Evolutionary conservation across 2,329 filamentous ascomycete species (phyloP), one percentile per base, ranked within the genome.

Genomic region (Rachicladosporium sp.): DNA sequence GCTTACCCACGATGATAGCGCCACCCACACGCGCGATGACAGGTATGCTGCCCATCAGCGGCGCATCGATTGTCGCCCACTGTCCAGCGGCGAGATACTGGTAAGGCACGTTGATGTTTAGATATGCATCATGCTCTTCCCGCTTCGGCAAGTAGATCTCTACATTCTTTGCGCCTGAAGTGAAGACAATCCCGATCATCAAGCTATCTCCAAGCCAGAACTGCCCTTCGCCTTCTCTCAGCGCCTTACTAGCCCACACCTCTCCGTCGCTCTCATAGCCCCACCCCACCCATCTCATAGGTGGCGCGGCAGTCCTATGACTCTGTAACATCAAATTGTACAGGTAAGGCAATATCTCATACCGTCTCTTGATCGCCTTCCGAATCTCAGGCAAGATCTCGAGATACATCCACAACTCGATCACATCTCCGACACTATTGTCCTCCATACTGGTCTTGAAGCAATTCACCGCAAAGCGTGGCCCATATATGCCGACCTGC

Each of bases 401-500:
- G 0, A 78, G 76, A 51, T 84, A 81, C 78, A 84, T 83, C 78
- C 79, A 85, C 0, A 80, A 80, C 60, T 84, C 80, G 42, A 85
- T 85, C 0, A 85, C 79, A 31, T 82, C 80, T 6, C 80, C 80
- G 19, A 82, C 68, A 0, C 67, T 66, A 50, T 78, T 83, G 57
- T 84, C 76, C 15, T 19, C 15, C 0, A 72, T 69, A 0, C 71
- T 73, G 0, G 81, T 85, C 62, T 85, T 85, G 71, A 80, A 84
- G 58, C 80, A 85, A 58, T 85, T 85, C 64, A 84, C 84, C 9
- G 80, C 77, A 50, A 85, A 84, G 0, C 80, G 75, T 0, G 76
- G 71, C 2, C 78, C 80, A 60, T 83, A 73, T 43, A 77, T 73
- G 6, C 80, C 81, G 2, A 82, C 68, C 52, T 85, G 81, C 9